Evolutionary conservation across 768 basidiomycete genomes (phyloP).

Genomic region (Pleurotus platypus): DNA sequence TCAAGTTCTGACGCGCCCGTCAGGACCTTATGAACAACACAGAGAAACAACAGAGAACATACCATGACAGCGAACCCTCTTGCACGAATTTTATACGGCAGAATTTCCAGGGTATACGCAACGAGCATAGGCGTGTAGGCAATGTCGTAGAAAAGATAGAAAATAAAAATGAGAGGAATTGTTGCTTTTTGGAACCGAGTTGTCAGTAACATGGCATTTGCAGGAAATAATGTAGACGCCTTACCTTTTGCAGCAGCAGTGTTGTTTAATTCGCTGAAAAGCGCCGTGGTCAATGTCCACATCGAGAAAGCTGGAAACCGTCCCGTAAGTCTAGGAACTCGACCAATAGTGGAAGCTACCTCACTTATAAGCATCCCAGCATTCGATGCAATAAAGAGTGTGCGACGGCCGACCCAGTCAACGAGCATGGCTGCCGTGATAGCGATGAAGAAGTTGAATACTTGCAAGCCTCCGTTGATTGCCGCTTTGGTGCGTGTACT

Average conservation of each 20-base stretch:
- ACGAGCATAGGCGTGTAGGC: constrained; percentile 75
- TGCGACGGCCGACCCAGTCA: constrained; percentile 65
- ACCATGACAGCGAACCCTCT: constrained; percentile 79
- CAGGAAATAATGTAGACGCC: neutral
- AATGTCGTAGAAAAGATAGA: constrained; percentile 55
- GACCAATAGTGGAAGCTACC: constrained; percentile 11
- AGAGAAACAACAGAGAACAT: constrained; percentile 11
- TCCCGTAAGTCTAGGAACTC: neutral
- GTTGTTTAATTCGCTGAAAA: constrained; percentile 37
- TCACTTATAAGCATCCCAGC: constrained; percentile 50
- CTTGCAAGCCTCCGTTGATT: constrained; percentile 60
- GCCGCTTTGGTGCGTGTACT: constrained; percentile 48
- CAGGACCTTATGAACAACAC: neutral
- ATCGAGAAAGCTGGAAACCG: constrained; percentile 40
- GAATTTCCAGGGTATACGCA: constrained; percentile 67
- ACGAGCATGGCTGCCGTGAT: constrained; percentile 58
- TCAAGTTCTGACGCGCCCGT: constrained; percentile 44
- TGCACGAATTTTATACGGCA: constrained; percentile 77
- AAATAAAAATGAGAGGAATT: constrained; percentile 64
- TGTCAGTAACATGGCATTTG: neutral
- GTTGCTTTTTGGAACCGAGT: constrained; percentile 34
- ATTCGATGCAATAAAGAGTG: constrained; percentile 65
- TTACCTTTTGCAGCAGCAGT: constrained; percentile 38
- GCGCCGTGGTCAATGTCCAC: constrained; percentile 52
- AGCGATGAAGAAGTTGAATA: constrained; percentile 64